A percentile compares a stretch with the other conserved stretches of the same genome.
phyloP scores from a whole-genome alignment of 805 yeast species.

The Hemisphaericaspora nanyangensis region DNA sequence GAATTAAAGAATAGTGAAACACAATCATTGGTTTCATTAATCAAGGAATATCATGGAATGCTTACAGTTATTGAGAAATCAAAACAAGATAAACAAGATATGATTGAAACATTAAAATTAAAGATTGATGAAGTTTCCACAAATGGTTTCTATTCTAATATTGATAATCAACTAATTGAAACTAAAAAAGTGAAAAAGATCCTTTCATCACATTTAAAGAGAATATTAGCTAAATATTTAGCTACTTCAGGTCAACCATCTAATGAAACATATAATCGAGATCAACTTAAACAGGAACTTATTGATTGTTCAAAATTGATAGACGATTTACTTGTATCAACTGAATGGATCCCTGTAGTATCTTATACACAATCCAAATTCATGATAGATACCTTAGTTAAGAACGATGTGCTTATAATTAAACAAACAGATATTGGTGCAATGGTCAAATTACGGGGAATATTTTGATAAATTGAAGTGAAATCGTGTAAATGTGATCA shows the following conservation, averaged over 20 bases:
- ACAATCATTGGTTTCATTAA: not conserved
- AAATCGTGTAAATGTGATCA: too few species aligned
- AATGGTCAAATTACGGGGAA: constrained; percentile 1
- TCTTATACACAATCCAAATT: constrained; percentile 2
- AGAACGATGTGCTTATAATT: constrained; percentile 2
- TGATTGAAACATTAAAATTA: not conserved
- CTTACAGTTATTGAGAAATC: constrained; percentile 1
- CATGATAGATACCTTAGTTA: constrained; percentile 5
- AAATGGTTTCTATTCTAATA: not conserved
- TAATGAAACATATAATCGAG: constrained; percentile 3
- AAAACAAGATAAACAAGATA: constrained; percentile 2
- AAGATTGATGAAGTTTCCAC: constrained; percentile 4
- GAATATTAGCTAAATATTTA: constrained; percentile 10
- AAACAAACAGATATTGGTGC: not conserved
- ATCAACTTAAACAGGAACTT: constrained; percentile 8
- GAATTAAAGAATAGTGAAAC: not conserved
- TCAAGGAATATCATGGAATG: constrained; percentile 4
- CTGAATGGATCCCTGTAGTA: constrained; percentile 12
- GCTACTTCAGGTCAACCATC: constrained; percentile 4
- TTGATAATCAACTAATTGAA: constrained; percentile 6
- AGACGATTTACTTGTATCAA: constrained; percentile 6
- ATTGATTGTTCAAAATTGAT: constrained; percentile 6
- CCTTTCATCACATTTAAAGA: constrained; percentile 8
- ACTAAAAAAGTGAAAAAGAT: constrained; percentile 6
- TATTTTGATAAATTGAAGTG: too few species aligned